A percentile compares a stretch with the other conserved stretches of the same genome.
These are phyloP conservation scores for Pseudopithomyces chartarum DNA, from an alignment of 2,329 filamentous ascomycete species.

Conservation along the genomic window DNA sequence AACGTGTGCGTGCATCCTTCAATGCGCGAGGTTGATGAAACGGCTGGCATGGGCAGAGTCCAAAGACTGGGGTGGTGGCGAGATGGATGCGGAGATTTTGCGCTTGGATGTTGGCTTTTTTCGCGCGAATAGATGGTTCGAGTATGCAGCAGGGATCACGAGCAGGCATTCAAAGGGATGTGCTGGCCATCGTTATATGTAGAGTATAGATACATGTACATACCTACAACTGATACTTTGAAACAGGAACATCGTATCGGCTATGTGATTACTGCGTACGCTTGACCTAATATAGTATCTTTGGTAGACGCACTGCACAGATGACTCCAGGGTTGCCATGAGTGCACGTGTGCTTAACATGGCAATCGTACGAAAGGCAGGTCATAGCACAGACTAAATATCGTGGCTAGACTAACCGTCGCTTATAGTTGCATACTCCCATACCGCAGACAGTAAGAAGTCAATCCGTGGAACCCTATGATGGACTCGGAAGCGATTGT, in stretches of 20 bases:
- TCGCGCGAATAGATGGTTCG: not conserved
- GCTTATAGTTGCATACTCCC: not conserved
- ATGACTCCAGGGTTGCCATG: not conserved
- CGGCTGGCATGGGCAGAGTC: not conserved
- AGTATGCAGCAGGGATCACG: not conserved
- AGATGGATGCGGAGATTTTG: slow-evolving; percentile 1
- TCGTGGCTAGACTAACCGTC: too few relatives aligned
- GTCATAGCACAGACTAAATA: not conserved
- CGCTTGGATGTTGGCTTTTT: not conserved
- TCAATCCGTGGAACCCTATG: not conserved
- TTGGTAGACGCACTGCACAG: not conserved
- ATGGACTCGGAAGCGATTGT: not conserved
- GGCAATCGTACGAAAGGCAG: not conserved
- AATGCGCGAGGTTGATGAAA: not conserved
- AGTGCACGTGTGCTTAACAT: not conserved
- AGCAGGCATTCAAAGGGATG: not conserved
- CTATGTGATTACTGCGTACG: not conserved
- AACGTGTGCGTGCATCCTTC: not conserved
- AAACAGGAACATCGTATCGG: not conserved
- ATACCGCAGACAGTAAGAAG: not conserved
- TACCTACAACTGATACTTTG: not conserved
- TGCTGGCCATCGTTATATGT: not conserved
- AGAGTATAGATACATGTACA: not conserved
- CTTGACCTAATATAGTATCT: not conserved
- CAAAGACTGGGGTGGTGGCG: not conserved